Evolutionary conservation across 805 yeast species (phyloP).

Genomic region (Pichia rugopelliculosa): DNA sequence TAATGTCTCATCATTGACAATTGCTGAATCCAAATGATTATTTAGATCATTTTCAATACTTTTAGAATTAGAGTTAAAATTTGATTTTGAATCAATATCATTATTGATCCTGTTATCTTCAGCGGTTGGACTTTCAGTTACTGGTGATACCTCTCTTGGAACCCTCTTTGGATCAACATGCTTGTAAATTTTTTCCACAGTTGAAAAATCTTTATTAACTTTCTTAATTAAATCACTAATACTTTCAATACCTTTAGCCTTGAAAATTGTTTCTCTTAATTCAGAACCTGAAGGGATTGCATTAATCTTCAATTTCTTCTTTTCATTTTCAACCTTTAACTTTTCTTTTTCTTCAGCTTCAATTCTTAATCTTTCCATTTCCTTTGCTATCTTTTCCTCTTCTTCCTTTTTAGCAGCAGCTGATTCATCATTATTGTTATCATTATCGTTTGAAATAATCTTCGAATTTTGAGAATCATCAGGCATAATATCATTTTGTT

Average conservation of each 20-base stretch:
- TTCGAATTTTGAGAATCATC: conserved; percentile 13
- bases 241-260: conserved; percentile 68
- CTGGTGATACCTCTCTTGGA: neutral
- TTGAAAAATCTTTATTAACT: conserved; percentile 43
- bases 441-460: neutral
- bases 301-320: conserved; percentile 23
- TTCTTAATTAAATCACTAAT: conserved; percentile 60
- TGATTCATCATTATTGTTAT: neutral
- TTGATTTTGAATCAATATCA: neutral
- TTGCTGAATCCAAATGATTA: neutral
- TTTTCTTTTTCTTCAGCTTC: conserved; percentile 5
- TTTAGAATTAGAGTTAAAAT: neutral
- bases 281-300: conserved; percentile 47
- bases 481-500: conserved; percentile 35
- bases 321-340: conserved; percentile 2
- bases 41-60: neutral
- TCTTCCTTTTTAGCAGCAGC: neutral
- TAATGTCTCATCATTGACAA: conserved; percentile 12
- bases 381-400: conserved; percentile 1
- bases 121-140: neutral
- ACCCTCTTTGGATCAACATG: conserved; percentile 11
- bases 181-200: conserved; percentile 23
- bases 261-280: conserved; percentile 53
- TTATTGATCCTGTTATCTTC: neutral
- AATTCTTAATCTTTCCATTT: conserved; percentile 6